Percentiles rank a stretch among this genome's conserved stretches.
Conservation (phyloP, 2,329 filamentous ascomycete species). For the Fusarium chaquense region DNA sequence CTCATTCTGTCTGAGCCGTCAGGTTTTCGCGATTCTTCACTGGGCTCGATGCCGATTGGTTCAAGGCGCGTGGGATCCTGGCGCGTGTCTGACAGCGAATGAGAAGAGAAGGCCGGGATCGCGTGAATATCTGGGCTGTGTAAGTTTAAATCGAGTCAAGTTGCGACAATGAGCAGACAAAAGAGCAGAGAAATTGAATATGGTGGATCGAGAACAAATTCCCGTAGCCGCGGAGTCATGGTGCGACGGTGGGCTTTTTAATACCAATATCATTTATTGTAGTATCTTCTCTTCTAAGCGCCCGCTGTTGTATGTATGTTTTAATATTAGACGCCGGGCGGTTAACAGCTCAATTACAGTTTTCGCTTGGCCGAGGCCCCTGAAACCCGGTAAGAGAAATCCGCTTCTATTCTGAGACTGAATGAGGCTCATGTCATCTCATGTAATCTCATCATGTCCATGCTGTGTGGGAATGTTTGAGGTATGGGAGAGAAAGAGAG, state of each 20-base stretch:
- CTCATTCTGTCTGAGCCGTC: conserved; percentile 7
- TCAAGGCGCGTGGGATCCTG: conserved; percentile 30
- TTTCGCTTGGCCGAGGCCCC: conserved; percentile 35
- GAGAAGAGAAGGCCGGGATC: conserved; percentile 19
- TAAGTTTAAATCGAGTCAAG: conserved; percentile 8
- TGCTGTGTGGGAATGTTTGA: conserved; percentile 18
- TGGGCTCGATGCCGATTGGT: conserved; percentile 36
- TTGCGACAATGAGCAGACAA: conserved; percentile 3
- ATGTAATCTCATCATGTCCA: neutral
- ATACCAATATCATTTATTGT: conserved; percentile 7
- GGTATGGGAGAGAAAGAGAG: neutral
- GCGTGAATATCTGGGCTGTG: conserved; percentile 30
- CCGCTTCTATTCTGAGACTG: conserved; percentile 41
- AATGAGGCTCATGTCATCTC: conserved; percentile 19
- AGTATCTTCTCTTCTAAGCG: conserved; percentile 28
- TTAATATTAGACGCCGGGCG: conserved; percentile 39
- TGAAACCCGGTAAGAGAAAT: conserved; percentile 31
- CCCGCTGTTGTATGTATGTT: conserved; percentile 19
- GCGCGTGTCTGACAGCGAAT: conserved; percentile 45
- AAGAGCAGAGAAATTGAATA: neutral
- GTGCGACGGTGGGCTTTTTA: conserved; percentile 39
- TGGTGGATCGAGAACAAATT: conserved; percentile 40
- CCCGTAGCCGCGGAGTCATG: conserved; percentile 45
- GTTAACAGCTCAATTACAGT: conserved; percentile 22
- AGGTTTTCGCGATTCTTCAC: conserved; percentile 19